Conservation (phyloP, 345 rosid genomes). For the Leavenworthia alabamica region DNA sequence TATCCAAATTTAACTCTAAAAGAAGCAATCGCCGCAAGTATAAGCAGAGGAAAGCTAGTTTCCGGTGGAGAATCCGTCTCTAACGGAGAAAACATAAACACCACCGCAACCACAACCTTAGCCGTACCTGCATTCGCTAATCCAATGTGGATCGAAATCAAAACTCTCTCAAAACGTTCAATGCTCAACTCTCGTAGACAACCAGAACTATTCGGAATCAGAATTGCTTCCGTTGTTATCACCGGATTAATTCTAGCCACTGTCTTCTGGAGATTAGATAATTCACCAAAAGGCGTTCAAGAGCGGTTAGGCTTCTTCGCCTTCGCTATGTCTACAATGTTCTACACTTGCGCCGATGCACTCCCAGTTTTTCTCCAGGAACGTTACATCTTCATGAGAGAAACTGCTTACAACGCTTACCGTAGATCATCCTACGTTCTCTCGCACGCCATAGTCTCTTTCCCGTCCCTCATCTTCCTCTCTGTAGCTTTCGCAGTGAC, state of each 20-base stretch:
- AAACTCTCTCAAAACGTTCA: slow-evolving; percentile 61
- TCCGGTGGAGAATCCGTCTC: slow-evolving; percentile 48
- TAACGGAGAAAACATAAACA: neutral
- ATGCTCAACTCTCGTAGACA: slow-evolving; percentile 54
- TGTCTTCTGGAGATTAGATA: slow-evolving; percentile 76
- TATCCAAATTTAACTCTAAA: slow-evolving; percentile 52
- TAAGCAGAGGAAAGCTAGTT: slow-evolving; percentile 78
- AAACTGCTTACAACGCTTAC: slow-evolving; percentile 85
- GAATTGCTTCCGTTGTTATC: slow-evolving; percentile 67
- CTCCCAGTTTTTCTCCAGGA: slow-evolving; percentile 92
- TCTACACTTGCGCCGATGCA: slow-evolving; percentile 94
- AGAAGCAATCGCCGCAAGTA: slow-evolving; percentile 89
- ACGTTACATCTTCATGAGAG: slow-evolving; percentile 94
- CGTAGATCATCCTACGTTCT: slow-evolving; percentile 84
- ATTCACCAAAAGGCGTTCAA: slow-evolving; percentile 81
- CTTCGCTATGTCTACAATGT: slow-evolving; percentile 95
- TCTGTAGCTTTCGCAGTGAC: slow-evolving; percentile 58
- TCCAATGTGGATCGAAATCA: slow-evolving; percentile 77
- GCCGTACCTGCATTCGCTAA: slow-evolving; percentile 81
- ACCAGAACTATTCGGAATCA: slow-evolving; percentile 76
- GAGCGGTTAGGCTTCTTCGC: slow-evolving; percentile 90
- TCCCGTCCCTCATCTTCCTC: slow-evolving; percentile 64
- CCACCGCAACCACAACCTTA: slow-evolving; percentile 28
- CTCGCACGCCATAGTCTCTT: slow-evolving; percentile 50
- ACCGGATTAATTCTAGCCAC: slow-evolving; percentile 93